These are phyloP conservation scores for Drechslerella dactyloides DNA, from an alignment of 2,329 filamentous ascomycete species.

Conservation along the genomic window DNA sequence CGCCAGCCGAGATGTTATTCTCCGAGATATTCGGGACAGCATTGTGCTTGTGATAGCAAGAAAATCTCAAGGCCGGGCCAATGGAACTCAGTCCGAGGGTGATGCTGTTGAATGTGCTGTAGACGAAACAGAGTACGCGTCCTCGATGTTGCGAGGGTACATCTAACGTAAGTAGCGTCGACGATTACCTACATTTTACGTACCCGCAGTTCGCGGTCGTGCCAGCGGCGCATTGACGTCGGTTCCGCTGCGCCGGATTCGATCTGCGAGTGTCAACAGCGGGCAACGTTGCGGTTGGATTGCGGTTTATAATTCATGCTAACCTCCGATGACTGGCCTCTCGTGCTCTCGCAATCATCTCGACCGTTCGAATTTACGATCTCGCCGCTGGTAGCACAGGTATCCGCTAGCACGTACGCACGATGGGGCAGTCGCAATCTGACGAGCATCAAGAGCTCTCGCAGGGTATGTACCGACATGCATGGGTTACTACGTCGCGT, in stretches of 20 bases:
- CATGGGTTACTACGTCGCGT: too few relatives aligned
- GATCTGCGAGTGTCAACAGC: not conserved
- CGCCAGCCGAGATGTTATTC: conserved; percentile 6
- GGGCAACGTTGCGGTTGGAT: not conserved
- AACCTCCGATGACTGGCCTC: not conserved
- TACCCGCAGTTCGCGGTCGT: too few relatives aligned
- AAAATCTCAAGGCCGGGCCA: not conserved
- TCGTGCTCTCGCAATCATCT: not conserved
- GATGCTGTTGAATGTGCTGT: too few relatives aligned
- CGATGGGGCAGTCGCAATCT: conserved; percentile 45
- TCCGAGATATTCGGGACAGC: conserved; percentile 18
- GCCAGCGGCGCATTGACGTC: not conserved
- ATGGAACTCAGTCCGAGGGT: too few relatives aligned
- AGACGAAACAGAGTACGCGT: too few relatives aligned
- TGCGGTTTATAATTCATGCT: not conserved
- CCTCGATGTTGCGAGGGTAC: too few relatives aligned
- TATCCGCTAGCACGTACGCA: not conserved
- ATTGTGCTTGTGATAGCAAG: not conserved
- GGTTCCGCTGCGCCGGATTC: not conserved
- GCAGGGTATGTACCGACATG: conserved; percentile 17
- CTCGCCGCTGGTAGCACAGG: not conserved
- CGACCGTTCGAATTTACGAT: not conserved
- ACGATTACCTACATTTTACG: too few relatives aligned
- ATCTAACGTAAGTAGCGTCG: not conserved
- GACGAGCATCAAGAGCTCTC: conserved; percentile 28